Conservation (phyloP, 2,329 filamentous ascomycete genomes). For the Dactylella cylindrospora region DNA sequence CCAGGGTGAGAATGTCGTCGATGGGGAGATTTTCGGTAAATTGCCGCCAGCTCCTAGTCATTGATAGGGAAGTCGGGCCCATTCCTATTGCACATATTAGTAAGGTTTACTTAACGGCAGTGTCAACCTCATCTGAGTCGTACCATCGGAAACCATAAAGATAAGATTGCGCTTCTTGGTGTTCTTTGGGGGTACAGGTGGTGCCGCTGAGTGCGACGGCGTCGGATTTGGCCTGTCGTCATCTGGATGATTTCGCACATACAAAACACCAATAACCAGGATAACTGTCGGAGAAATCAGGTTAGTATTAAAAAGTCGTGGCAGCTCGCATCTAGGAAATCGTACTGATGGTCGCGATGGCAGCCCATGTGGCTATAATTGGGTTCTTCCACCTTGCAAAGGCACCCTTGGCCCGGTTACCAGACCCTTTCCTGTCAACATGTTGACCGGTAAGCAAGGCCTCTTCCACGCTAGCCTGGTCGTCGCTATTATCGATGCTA, state of each 20-base stretch:
- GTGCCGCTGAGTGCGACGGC: slow-evolving; percentile 52
- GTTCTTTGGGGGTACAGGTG: slow-evolving; percentile 13
- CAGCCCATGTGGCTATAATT: slow-evolving; percentile 44
- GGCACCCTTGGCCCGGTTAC: slow-evolving; percentile 9
- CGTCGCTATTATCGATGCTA: slow-evolving; percentile 37
- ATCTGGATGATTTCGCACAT: slow-evolving; percentile 46
- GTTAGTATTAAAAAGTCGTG: slow-evolving; percentile 49
- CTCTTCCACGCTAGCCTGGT: slow-evolving; percentile 39
- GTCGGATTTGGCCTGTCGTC: slow-evolving; percentile 51
- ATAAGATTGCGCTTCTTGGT: slow-evolving; percentile 81
- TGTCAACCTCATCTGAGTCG: not conserved
- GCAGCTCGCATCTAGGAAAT: not conserved
- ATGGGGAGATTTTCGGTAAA: slow-evolving; percentile 69
- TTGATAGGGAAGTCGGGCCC: slow-evolving; percentile 84
- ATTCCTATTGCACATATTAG: slow-evolving; percentile 57
- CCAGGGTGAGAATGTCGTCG: slow-evolving; percentile 74
- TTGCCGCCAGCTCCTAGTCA: slow-evolving; percentile 86
- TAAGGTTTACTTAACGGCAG: not conserved
- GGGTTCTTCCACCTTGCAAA: slow-evolving; percentile 35
- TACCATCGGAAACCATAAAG: slow-evolving; percentile 97
- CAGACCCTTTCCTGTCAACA: slow-evolving; percentile 30
- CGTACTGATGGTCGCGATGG: slow-evolving; percentile 47
- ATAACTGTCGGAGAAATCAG: slow-evolving; percentile 40
- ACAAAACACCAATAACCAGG: slow-evolving; percentile 47
- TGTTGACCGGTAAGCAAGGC: slow-evolving; percentile 44